Base-by-base conservation (phyloP, 2,329 filamentous ascomycete genomes). In the Hypoxylon sp. region DNA sequence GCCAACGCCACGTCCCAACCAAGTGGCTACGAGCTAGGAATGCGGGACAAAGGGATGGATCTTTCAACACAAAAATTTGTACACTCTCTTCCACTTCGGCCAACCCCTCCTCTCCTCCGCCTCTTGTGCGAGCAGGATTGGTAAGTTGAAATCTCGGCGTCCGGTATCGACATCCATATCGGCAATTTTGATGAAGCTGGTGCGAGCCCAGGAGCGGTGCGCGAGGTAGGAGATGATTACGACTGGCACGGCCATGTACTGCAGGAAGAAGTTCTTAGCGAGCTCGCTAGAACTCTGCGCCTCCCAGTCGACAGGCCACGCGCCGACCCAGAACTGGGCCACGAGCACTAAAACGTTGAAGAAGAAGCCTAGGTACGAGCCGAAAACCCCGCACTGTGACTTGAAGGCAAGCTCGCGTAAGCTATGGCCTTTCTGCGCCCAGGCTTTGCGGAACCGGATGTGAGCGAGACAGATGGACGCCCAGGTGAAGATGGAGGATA, bases 111-210 rank as follows among this genome's bases (percentile, higher is more conserved):
- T 84, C 82, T 98, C 94, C 57, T 91, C 90, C 41, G 85, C 82
- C 82, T 98, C 95, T 78, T 97, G 91, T 45, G 90, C 90, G 53
- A 97, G 84, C 53, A 98, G 81, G 65, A 92, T 88, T 28, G 90
- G 88, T 48, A 98, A 81, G 77, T 97, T 94, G 63, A 98, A 87
- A 75, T 97, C 93, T 25, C 94, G 85, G 28, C 94, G 89, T 2
- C 95, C 95, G 0, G 94, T 97, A 65, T 91, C 88, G 68, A 98
- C 81, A 79, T 98, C 94, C 90, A 98, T 97, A 69, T 97, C 91
- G 55, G 85, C 83, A 34, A 86, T 80, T 17, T 86, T 84, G 46
- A 97, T 85, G 63, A 93, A 84, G 1, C 84, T 81, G 1, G 94
- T 97, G 62, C 84, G 85, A 77, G 88, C 92, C 79, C 84, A 91